phyloP scores from a whole-genome alignment of 2,329 filamentous ascomycete species.

The Teratosphaeria viscida region DNA sequence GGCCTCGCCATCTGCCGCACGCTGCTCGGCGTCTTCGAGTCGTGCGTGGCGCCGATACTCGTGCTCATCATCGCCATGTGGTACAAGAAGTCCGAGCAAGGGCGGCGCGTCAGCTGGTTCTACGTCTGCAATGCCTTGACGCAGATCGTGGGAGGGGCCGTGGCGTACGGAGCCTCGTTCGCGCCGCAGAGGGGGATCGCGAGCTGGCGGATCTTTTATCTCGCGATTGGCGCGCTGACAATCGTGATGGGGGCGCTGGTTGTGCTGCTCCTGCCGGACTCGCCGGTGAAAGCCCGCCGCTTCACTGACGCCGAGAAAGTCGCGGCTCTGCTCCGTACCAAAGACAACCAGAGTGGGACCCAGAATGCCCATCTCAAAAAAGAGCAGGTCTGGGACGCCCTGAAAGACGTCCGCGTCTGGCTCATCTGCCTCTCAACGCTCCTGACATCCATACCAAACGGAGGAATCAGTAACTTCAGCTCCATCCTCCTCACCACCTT shows the following conservation, averaged over 20 bases:
- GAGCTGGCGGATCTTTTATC: slow-evolving; percentile 29
- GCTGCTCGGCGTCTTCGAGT: slow-evolving; percentile 61
- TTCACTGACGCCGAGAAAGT: slow-evolving; percentile 27
- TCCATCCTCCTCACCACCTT: slow-evolving; percentile 1
- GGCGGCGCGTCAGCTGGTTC: slow-evolving; percentile 55
- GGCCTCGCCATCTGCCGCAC: slow-evolving; percentile 52
- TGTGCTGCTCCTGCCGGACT: slow-evolving; percentile 30
- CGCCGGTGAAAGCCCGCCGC: slow-evolving; percentile 33
- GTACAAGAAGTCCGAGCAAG: slow-evolving; percentile 35
- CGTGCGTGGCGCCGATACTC: slow-evolving; percentile 58
- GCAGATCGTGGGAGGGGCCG: neutral
- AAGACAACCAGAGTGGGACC: slow-evolving; percentile 18
- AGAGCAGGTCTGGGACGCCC: slow-evolving; percentile 31
- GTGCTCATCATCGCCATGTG: slow-evolving; percentile 58
- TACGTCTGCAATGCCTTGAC: slow-evolving; percentile 9
- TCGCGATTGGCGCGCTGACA: slow-evolving; percentile 33
- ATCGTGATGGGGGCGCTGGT: slow-evolving; percentile 32
- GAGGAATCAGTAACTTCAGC: slow-evolving; percentile 2
- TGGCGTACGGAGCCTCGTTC: slow-evolving; percentile 1
- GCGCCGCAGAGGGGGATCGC: neutral
- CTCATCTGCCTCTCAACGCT: slow-evolving; percentile 6
- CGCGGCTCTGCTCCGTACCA: slow-evolving; percentile 18
- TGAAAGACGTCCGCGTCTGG: slow-evolving; percentile 30
- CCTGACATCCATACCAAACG: slow-evolving; percentile 2
- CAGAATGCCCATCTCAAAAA: slow-evolving; percentile 37